phyloP scores from a whole-genome alignment of 2,329 filamentous ascomycete species.

The Ophiostoma sp. region DNA sequence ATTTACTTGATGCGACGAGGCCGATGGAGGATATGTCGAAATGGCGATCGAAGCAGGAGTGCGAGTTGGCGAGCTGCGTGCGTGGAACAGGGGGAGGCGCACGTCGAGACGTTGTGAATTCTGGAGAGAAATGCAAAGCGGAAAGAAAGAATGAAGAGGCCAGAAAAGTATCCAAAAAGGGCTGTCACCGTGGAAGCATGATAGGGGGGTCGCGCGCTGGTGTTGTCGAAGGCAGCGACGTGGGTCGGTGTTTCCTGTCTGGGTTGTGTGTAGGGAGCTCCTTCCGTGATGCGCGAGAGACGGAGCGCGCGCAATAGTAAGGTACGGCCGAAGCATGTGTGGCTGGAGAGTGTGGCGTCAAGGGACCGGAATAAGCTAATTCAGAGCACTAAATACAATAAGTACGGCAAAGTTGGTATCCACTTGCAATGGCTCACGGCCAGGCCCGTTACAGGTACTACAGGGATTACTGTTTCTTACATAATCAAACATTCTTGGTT shows the following conservation, averaged over 20 bases:
- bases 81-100: neutral
- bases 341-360: neutral
- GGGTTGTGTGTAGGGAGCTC: neutral
- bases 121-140: neutral
- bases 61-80: neutral
- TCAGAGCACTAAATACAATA: neutral
- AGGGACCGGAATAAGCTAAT: neutral
- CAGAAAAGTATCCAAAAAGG: neutral
- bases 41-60: neutral
- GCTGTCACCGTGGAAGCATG: neutral
- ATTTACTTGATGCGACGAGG: neutral
- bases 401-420: too few relatives aligned
- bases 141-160: neutral
- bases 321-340: neutral
- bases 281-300: constrained; percentile 7
- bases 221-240: neutral
- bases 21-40: too few relatives aligned
- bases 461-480: too few relatives aligned
- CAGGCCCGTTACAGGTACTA: too few relatives aligned
- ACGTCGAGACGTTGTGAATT: neutral
- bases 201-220: neutral
- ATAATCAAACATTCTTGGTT: too few relatives aligned
- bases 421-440: too few relatives aligned
- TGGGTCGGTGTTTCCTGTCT: constrained; percentile 6
- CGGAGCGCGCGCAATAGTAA: neutral